phyloP scores from a whole-genome alignment of 2,329 filamentous ascomycete genomes.

The Ascochyta lentis region DNA sequence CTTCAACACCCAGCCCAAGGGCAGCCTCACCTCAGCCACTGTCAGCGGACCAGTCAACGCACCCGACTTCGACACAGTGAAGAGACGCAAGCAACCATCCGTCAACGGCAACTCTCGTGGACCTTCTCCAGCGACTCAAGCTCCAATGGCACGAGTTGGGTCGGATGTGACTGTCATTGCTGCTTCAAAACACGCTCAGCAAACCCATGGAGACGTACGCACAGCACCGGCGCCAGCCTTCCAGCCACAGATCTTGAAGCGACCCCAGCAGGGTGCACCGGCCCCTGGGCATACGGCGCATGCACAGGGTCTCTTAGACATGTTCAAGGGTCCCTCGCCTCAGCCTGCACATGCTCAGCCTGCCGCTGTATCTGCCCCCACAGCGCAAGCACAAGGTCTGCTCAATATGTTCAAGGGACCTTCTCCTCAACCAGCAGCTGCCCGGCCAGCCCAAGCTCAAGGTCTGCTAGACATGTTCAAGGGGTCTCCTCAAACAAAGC shows the following conservation, averaged over 20 bases:
- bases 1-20: conserved; percentile 26
- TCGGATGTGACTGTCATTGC: conserved; percentile 12
- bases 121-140: conserved; percentile 35
- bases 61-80: conserved; percentile 50
- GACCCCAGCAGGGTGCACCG: conserved; percentile 40
- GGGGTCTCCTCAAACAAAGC: conserved; percentile 11
- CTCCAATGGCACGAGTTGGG: conserved; percentile 14
- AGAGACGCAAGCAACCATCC: conserved; percentile 35
- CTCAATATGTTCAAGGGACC: conserved; percentile 25
- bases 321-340: conserved; percentile 25
- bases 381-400: conserved; percentile 29
- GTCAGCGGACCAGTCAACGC: conserved; percentile 52
- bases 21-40: conserved; percentile 48
- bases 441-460: conserved; percentile 26
- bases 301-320: conserved; percentile 26
- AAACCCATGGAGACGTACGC: conserved; percentile 10
- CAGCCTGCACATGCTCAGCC: conserved; percentile 7
- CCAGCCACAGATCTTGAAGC: conserved; percentile 47
- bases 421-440: conserved; percentile 16
- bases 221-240: conserved; percentile 29
- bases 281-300: conserved; percentile 21
- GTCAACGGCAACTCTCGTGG: conserved; percentile 36
- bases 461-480: conserved; percentile 31
- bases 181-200: conserved; percentile 13
- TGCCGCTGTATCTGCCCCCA: conserved; percentile 5